Base-by-base conservation (phyloP, 2,329 filamentous ascomycete genomes). In the Penicillium concentricum region DNA sequence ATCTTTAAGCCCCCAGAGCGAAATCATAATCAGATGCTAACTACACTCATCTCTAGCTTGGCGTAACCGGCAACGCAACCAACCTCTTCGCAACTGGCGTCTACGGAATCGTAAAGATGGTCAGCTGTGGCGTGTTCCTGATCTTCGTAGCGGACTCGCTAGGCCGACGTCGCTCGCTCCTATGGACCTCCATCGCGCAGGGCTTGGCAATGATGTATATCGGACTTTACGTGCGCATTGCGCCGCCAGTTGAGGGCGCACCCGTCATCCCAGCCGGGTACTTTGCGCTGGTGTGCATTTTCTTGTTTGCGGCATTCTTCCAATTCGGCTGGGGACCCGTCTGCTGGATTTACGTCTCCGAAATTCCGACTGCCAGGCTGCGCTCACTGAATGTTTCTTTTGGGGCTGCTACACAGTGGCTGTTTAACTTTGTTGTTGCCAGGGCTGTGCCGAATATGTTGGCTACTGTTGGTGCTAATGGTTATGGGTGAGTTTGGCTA, bases 351-450 rank as follows among this genome's bases (percentile, higher is more conserved):
- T 85, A 89, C 66, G 82, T 88, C 3, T 83, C 82, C 26, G 87
- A 91, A 72, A 90, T 90, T 56, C 87, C 87, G 0, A 86, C 85
- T 7, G 85, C 86, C 0, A 79, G 87, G 34, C 78, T 90, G 8
- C 78, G 88, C 54, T 84, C 84, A 18, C 75, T 87, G 62, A 90
- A 89, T 66, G 87, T 90, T 7, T 82, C 87, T 2, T 78, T 90
- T 45, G 87, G 82, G 0, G 87, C 87, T 0, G 85, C 84, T 1
- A 88, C 85, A 0, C 87, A 90, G 66, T 89, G 87, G 87, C 72
- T 90, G 5, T 90, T 90, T 72, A 91, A 91, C 69, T 88, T 90
- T 59, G 82, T 89, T 10, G 85, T 90, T 55, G 87, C 87, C 2
- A 77, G 85, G 56, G 85, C 85, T 34, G 86, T 87, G 4, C 84